These are phyloP conservation scores for Aechmea fasciata DNA, from an alignment of 176 grass and related monocot species.

Conservation along the genomic window DNA sequence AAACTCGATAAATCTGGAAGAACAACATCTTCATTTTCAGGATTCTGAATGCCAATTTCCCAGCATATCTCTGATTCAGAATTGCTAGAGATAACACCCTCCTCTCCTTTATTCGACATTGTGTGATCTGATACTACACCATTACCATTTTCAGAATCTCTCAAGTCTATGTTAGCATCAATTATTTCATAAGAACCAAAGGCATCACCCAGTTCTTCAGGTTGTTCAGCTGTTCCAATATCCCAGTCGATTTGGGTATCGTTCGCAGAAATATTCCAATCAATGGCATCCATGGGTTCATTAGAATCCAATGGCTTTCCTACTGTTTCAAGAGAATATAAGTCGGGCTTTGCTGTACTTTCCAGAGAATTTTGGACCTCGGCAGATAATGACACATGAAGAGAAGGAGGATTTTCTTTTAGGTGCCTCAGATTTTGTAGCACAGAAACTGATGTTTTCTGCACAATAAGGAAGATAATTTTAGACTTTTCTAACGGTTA, in stretches of 20 bases:
- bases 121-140: conserved; percentile 22
- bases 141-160: conserved; percentile 43
- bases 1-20: conserved; percentile 21
- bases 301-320: conserved; percentile 26
- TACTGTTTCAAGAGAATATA: conserved; percentile 10
- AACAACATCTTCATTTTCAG: conserved; percentile 28
- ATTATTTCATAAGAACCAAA: conserved; percentile 72
- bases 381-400: conserved; percentile 52
- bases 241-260: conserved; percentile 85
- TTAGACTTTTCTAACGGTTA: conserved; percentile 14
- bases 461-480: conserved; percentile 26
- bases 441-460: conserved; percentile 44
- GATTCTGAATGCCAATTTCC: conserved; percentile 56
- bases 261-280: conserved; percentile 86
- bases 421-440: conserved; percentile 54
- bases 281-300: conserved; percentile 50
- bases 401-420: conserved; percentile 54
- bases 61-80: conserved; percentile 63
- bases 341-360: conserved; percentile 27
- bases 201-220: conserved; percentile 61
- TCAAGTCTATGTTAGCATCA: conserved; percentile 60
- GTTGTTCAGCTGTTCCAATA: conserved; percentile 59
- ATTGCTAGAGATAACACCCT: conserved; percentile 14
- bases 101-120: conserved; percentile 25
- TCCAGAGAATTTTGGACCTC: conserved; percentile 55